Evolutionary conservation across 2,329 filamentous ascomycete genomes (phyloP).

Genomic region (Ophiostoma ips): DNA sequence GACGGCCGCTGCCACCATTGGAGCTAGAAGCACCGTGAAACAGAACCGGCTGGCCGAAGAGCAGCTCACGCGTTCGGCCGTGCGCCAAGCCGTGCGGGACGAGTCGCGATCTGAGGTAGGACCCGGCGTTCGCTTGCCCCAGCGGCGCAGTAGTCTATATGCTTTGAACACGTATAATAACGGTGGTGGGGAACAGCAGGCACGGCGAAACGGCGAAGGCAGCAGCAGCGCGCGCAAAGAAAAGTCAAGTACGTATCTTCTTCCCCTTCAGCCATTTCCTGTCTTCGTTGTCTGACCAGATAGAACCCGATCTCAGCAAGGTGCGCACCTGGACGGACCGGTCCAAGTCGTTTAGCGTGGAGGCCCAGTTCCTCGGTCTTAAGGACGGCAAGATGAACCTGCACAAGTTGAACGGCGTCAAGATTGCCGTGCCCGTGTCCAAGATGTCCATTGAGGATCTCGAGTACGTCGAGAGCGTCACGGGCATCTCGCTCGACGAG

Average conservation of each 20-base stretch:
- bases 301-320: slow-evolving; percentile 71
- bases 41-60: slow-evolving; percentile 71
- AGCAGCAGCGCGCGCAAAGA: slow-evolving; percentile 35
- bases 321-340: slow-evolving; percentile 90
- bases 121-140: slow-evolving; percentile 59
- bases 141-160: slow-evolving; percentile 64
- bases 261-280: background rate
- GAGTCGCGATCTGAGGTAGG: slow-evolving; percentile 61
- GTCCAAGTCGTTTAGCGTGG: slow-evolving; percentile 90
- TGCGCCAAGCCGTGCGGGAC: slow-evolving; percentile 46
- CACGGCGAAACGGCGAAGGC: slow-evolving; percentile 30
- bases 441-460: slow-evolving; percentile 96
- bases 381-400: slow-evolving; percentile 90
- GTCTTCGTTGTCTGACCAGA: background rate
- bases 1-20: slow-evolving; percentile 35
- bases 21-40: slow-evolving; percentile 53
- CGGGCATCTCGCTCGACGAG: slow-evolving; percentile 83
- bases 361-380: slow-evolving; percentile 88
- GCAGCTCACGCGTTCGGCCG: slow-evolving; percentile 65
- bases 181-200: slow-evolving; percentile 45
- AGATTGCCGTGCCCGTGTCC: slow-evolving; percentile 85
- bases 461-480: slow-evolving; percentile 80
- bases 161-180: slow-evolving; percentile 40
- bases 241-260: slow-evolving; percentile 39
- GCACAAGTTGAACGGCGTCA: slow-evolving; percentile 95